Conservation (phyloP, 2,329 filamentous ascomycete species). For the Monosporascus sp. region DNA sequence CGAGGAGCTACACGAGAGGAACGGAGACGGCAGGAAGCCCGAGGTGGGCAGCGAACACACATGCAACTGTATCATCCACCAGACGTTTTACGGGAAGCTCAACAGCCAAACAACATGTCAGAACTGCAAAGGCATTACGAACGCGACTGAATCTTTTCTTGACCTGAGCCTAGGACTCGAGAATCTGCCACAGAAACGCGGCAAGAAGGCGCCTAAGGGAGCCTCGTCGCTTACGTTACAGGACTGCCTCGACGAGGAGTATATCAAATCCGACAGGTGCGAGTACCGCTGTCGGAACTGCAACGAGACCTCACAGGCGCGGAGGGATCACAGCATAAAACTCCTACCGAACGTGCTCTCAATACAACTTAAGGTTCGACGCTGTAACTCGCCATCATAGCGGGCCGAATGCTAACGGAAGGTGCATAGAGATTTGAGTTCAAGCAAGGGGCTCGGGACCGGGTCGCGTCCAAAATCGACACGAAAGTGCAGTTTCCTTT, state of each 20-base stretch:
- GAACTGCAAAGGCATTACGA: conserved; percentile 76
- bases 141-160: conserved; percentile 81
- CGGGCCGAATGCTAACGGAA: conserved; percentile 4
- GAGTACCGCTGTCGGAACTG: conserved; percentile 85
- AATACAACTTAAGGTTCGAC: conserved; percentile 80
- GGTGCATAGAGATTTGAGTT: conserved; percentile 62
- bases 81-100: conserved; percentile 89
- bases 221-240: conserved; percentile 51
- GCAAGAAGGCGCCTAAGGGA: conserved; percentile 47
- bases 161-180: conserved; percentile 88
- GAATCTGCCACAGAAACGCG: conserved; percentile 60
- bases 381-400: background rate
- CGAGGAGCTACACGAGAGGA: conserved; percentile 82
- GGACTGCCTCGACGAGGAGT: conserved; percentile 78
- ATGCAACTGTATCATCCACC: conserved; percentile 89
- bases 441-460: conserved; percentile 56
- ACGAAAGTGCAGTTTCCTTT: conserved; percentile 81
- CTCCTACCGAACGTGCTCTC: conserved; percentile 82
- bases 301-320: conserved; percentile 69
- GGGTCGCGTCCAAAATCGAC: conserved; percentile 78
- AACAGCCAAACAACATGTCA: conserved; percentile 88
- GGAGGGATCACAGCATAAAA: conserved; percentile 79
- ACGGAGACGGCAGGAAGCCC: conserved; percentile 62
- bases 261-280: conserved; percentile 80
- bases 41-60: conserved; percentile 54